Evolutionary conservation across 2,329 filamentous ascomycete species (phyloP).

Genomic region (Sporothrix inflata): DNA sequence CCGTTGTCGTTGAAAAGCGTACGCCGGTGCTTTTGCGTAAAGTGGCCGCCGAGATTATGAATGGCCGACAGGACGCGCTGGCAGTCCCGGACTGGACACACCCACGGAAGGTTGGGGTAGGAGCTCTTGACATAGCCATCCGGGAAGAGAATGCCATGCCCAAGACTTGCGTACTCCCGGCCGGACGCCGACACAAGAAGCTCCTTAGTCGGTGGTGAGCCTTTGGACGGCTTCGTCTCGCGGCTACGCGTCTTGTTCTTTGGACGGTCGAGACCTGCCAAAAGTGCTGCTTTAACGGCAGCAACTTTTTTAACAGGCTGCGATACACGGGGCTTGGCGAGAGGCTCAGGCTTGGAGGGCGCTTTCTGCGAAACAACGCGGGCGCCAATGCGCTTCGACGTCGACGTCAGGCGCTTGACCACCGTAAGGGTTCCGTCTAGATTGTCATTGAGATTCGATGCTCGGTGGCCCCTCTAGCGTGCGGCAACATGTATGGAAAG

Average conservation of each 20-base stretch:
- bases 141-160: slow-evolving; percentile 21
- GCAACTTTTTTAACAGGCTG: background rate
- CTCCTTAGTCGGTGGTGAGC: background rate
- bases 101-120: slow-evolving; percentile 32
- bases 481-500: background rate
- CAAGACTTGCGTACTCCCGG: background rate
- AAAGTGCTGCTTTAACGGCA: background rate
- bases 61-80: slow-evolving; percentile 29
- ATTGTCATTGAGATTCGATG: slow-evolving; percentile 29
- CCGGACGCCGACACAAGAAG: background rate
- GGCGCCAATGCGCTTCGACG: background rate
- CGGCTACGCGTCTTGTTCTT: background rate
- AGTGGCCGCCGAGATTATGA: slow-evolving; percentile 34
- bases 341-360: background rate
- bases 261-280: too few relatives aligned
- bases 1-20: slow-evolving; percentile 38
- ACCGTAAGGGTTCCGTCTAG: slow-evolving; percentile 29
- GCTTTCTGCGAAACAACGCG: slow-evolving; percentile 26
- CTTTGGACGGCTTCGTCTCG: background rate
- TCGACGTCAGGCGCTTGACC: background rate
- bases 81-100: slow-evolving; percentile 36
- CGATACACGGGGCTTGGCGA: background rate
- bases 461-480: slow-evolving; percentile 21
- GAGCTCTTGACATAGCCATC: slow-evolving; percentile 33
- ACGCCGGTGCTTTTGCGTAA: slow-evolving; percentile 34